Evolutionary conservation across 139 green algal species (phyloP).

Genomic region (Coelastrella sp.): DNA sequence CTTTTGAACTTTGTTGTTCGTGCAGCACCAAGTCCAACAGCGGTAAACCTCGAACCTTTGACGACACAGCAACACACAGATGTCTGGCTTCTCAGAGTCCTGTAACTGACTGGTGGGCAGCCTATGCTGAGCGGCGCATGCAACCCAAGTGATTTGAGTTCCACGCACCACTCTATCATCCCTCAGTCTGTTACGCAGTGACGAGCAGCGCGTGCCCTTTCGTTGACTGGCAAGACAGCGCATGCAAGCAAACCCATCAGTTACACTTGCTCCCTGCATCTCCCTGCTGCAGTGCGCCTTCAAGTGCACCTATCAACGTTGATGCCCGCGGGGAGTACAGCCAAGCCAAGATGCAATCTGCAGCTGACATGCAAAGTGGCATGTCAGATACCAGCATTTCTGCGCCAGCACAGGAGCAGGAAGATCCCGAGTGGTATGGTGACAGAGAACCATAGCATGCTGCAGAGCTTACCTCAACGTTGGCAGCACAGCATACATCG

Average conservation of each 20-base stretch:
- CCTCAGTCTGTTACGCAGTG: no score
- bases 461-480: no score
- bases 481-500: no score
- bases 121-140: no score
- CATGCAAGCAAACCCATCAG: no score
- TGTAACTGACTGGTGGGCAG: constrained; percentile 1
- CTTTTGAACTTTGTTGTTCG: background rate
- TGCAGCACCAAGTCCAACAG: constrained; percentile 22
- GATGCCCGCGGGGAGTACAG: background rate
- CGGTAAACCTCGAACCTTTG: background rate
- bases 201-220: no score
- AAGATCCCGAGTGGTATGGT: background rate
- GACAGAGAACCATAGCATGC: background rate
- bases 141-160: no score
- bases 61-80: background rate
- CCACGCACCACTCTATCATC: no score
- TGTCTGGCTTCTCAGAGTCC: constrained; percentile 19
- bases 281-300: background rate
- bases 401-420: constrained; percentile 3
- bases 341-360: background rate
- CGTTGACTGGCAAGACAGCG: no score
- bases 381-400: background rate
- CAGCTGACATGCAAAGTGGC: background rate
- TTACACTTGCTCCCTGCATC: no score
- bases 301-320: background rate